Evolutionary conservation across 495 filamentous ascomycete species (phyloP).

Genomic region (Baudoinia panamericana): DNA sequence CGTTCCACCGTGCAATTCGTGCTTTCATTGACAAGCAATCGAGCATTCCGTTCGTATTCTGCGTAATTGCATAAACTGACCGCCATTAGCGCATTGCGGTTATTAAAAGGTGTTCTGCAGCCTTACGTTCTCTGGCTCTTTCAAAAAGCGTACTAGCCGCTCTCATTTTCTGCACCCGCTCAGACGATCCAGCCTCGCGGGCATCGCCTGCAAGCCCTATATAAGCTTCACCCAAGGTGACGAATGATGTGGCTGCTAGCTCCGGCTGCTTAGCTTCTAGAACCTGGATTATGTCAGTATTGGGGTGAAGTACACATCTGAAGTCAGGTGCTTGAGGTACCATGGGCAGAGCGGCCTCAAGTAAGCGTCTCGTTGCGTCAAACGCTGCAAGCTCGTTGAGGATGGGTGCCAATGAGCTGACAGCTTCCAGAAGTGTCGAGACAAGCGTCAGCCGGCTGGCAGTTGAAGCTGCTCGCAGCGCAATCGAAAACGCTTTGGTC

Average conservation of each 20-base stretch:
- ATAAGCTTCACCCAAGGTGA: conserved; percentile 65
- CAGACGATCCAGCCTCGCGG: conserved; percentile 21
- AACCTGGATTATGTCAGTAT: no score
- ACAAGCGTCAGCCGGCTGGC: conserved; percentile 61
- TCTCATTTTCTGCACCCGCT: conserved; percentile 10
- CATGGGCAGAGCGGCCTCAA: conserved; percentile 69
- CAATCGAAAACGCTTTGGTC: conserved; percentile 70
- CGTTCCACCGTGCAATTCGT: conserved; percentile 1
- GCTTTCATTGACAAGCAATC: conserved; percentile 10
- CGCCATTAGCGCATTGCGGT: background rate
- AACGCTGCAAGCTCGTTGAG: conserved; percentile 65
- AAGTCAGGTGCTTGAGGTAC: no score
- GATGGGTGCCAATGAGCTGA: conserved; percentile 54
- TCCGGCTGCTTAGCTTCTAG: no score
- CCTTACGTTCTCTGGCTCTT: conserved; percentile 4
- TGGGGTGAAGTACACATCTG: no score
- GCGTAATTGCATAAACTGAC: conserved; percentile 5
- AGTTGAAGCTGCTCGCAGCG: conserved; percentile 64
- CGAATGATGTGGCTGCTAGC: no score
- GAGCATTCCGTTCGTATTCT: background rate
- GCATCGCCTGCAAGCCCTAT: conserved; percentile 63
- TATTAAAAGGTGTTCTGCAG: background rate
- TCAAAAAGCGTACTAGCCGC: conserved; percentile 1
- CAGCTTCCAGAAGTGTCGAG: conserved; percentile 62
- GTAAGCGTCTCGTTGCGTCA: conserved; percentile 48